Evolutionary conservation across 1,284 basidiomycete genomes (phyloP), one percentile per base, ranked within the genome.

Genomic region (Moesziomyces antarcticus): DNA sequence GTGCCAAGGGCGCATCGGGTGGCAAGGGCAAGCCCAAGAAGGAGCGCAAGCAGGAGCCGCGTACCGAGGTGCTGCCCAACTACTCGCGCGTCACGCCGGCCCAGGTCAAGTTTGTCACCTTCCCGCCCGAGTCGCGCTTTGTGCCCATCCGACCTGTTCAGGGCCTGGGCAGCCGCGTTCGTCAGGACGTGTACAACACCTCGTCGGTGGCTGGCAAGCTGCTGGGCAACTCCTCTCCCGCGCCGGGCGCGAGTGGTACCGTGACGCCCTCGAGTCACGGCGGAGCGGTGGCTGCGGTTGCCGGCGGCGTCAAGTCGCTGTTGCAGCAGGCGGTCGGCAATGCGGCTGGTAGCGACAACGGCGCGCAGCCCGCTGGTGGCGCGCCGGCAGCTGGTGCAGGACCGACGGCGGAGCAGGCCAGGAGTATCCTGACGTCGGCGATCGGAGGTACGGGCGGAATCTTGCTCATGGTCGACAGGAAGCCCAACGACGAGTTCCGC

Each of bases 11-110:
- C 30, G 30, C 50, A 5, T 50, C 54, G 21, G 57, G 50, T 13
- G 62, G 40, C 24, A 59, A 58, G 45, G 25, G 59, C 47, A 73
- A 76, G 57, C 44, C 56, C 7, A 62, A 74, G 45, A 77, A 81
- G 60, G 85, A 87, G 69, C 89, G 90, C 79, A 91, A 91, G 83
- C 73, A 73, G 20, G 95, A 98, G 81, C 90, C 93, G 0, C 86
- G 88, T 2, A 92, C 88, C 14, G 93, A 96, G 85, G 88, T 87
- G 61, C 86, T 95, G 18, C 86, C 89, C 30, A 99, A 99, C 87
- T 91, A 97, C 82, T 92, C 94, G 14, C 91, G 97, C 53, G 93
- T 98, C 20, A 94, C 92, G 1, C 93, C 96, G 18, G 89, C 91
- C 0, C 97, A 99, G 85, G 87, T 97, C 35, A 87, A 90, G 21